phyloP scores from a whole-genome alignment of 768 basidiomycete genomes.

The Hygrocybe coccinea region DNA sequence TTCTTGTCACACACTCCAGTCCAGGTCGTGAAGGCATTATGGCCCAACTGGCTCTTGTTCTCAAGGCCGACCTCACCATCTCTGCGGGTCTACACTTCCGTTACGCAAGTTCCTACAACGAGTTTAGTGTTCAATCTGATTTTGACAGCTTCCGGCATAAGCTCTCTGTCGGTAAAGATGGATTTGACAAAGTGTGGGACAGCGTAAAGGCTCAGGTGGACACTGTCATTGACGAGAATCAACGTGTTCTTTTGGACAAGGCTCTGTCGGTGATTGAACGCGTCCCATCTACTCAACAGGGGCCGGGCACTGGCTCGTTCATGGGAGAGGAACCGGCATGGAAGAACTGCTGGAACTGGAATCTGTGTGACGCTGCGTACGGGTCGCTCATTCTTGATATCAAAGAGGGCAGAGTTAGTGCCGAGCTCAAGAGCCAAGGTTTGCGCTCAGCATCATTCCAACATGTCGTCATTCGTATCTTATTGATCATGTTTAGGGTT shows the following conservation, averaged over 20 bases:
- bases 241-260: constrained; percentile 84
- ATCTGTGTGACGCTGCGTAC: constrained; percentile 91
- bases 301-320: constrained; percentile 41
- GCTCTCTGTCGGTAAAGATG: constrained; percentile 68
- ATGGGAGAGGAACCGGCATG: constrained; percentile 85
- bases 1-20: constrained; percentile 88
- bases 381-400: constrained; percentile 85
- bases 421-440: constrained; percentile 92
- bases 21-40: constrained; percentile 92
- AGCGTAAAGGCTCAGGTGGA: constrained; percentile 90
- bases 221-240: constrained; percentile 83
- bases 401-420: constrained; percentile 87
- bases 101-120: constrained; percentile 93
- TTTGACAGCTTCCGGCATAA: constrained; percentile 85
- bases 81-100: constrained; percentile 97
- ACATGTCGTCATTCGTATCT: background rate
- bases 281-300: constrained; percentile 55
- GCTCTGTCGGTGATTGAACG: constrained; percentile 80
- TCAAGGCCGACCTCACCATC: constrained; percentile 92
- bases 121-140: constrained; percentile 88
- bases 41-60: constrained; percentile 79
- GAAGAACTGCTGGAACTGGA: constrained; percentile 99
- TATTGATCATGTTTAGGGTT: constrained; percentile 57
- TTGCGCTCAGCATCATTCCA: constrained; percentile 14
- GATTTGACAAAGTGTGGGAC: constrained; percentile 92